Evolutionary conservation across 2,329 filamentous ascomycete species (phyloP).

Genomic region (Claviceps capensis): DNA sequence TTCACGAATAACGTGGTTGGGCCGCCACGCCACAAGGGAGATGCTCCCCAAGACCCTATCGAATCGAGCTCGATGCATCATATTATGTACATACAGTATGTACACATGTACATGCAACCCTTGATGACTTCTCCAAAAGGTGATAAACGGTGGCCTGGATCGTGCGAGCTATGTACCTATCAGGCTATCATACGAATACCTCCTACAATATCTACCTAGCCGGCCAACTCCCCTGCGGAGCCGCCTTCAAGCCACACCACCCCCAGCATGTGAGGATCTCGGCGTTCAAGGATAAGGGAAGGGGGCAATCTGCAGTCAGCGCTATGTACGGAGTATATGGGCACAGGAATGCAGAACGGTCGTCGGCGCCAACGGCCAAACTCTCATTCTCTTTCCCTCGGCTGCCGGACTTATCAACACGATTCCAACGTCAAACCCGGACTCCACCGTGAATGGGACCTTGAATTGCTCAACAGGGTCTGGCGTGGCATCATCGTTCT

Average conservation of each 20-base stretch:
- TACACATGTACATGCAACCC: too few relatives aligned
- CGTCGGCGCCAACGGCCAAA: neutral
- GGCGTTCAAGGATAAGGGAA: neutral
- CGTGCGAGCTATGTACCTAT: too few relatives aligned
- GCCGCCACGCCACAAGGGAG: too few relatives aligned
- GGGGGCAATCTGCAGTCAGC: neutral
- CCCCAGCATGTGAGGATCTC: slow-evolving; percentile 1
- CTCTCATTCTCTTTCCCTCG: neutral
- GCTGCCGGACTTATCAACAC: neutral
- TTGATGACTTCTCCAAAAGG: too few relatives aligned
- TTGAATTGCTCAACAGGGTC: neutral
- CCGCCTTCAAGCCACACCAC: neutral
- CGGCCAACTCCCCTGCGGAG: neutral
- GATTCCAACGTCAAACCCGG: neutral
- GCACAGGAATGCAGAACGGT: neutral
- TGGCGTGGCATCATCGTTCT: neutral
- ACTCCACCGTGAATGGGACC: neutral
- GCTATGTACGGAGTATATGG: neutral
- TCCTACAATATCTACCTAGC: neutral
- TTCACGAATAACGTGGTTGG: too few relatives aligned
- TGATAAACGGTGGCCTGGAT: too few relatives aligned
- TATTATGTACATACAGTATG: too few relatives aligned
- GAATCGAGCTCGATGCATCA: too few relatives aligned
- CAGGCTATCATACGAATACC: too few relatives aligned
- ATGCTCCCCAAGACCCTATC: too few relatives aligned